These are phyloP conservation scores for Fagopyrum tataricum DNA, from an alignment of 148 eudicot genomes.

Conservation along the genomic window DNA sequence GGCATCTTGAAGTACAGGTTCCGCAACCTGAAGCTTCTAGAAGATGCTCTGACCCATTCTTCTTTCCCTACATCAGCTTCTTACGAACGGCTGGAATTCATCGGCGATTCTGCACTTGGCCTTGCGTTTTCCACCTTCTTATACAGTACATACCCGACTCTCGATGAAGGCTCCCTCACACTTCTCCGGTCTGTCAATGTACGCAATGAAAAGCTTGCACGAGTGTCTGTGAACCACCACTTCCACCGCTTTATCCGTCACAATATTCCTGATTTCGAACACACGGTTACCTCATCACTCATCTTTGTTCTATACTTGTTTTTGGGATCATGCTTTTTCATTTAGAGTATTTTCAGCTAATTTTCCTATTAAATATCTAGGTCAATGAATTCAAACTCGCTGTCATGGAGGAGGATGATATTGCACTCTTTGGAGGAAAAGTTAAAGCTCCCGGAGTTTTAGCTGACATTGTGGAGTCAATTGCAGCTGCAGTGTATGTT, in stretches of 20 bases:
- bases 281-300: conserved; percentile 32
- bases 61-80: conserved; percentile 45
- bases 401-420: conserved; percentile 51
- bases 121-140: conserved; percentile 43
- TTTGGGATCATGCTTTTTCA: not conserved
- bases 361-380: conserved; percentile 17
- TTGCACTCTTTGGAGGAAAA: conserved; percentile 63
- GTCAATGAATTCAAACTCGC: conserved; percentile 58
- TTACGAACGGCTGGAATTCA: conserved; percentile 70
- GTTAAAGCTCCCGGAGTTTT: conserved; percentile 81
- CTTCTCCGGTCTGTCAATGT: conserved; percentile 56
- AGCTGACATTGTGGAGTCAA: conserved; percentile 83
- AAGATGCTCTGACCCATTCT: conserved; percentile 68
- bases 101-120: conserved; percentile 78
- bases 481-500: conserved; percentile 71
- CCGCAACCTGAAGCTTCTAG: conserved; percentile 38
- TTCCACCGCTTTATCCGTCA: conserved; percentile 53
- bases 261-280: conserved; percentile 36
- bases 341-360: not conserved
- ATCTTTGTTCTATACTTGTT: not conserved
- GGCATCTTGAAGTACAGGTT: conserved; percentile 44
- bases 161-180: conserved; percentile 56
- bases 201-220: conserved; percentile 74
- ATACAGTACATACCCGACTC: conserved; percentile 38
- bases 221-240: conserved; percentile 54